Evolutionary conservation across 495 filamentous ascomycete genomes (phyloP).

Genomic region (Daldinia bambusicola): DNA sequence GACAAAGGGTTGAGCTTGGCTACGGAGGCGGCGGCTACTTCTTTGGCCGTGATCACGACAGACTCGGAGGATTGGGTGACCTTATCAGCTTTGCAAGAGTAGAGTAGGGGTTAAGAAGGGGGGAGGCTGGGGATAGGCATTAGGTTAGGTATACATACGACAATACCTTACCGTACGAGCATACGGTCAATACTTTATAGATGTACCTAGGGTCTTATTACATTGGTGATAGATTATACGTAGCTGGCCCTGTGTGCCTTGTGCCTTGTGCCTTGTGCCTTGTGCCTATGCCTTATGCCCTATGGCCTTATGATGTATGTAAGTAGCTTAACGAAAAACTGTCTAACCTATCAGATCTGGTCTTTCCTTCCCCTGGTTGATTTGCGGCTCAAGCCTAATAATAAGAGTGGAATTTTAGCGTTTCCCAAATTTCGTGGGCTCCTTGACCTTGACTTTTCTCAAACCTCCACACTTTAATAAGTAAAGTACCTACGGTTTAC

Average conservation of each 20-base stretch:
- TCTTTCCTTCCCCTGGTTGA: conserved; percentile 42
- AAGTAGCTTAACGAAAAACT: conserved; percentile 38
- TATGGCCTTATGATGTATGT: not conserved
- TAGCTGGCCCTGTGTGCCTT: not conserved
- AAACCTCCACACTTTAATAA: conserved; percentile 25
- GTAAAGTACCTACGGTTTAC: not conserved
- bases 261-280: no score
- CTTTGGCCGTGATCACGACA: not conserved
- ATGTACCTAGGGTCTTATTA: conserved; percentile 6
- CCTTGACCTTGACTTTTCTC: conserved; percentile 15
- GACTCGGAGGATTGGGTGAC: conserved; percentile 4
- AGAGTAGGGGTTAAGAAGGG: conserved; percentile 4
- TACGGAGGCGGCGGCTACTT: not conserved
- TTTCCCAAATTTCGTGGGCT: conserved; percentile 32
- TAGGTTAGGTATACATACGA: not conserved
- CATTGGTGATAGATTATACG: not conserved
- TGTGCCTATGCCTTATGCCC: no score
- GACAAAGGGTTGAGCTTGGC: conserved; percentile 29
- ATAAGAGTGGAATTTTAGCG: conserved; percentile 48
- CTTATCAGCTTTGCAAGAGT: conserved; percentile 14
- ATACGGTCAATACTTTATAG: conserved; percentile 1
- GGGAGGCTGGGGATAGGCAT: no score
- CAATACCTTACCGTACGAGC: not conserved
- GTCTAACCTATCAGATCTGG: conserved; percentile 48
- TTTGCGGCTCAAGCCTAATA: conserved; percentile 50